Conservation (phyloP, 2,329 filamentous ascomycete genomes). For the Sarocladium kiliense region DNA sequence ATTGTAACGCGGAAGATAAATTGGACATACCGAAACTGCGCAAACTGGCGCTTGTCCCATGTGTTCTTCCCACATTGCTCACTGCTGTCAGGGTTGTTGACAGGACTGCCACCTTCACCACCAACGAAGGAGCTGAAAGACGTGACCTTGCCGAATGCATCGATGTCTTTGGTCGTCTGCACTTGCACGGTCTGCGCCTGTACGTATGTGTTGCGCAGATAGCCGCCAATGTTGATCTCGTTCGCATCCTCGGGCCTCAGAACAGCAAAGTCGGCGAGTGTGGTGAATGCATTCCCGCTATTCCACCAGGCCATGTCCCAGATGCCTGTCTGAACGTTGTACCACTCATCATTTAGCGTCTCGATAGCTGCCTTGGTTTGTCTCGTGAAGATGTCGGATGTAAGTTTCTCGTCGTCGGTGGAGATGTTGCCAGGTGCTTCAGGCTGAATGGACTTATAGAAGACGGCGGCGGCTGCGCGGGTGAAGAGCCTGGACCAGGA, state of each 20-base stretch:
- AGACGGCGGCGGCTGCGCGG: neutral
- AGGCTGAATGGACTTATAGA: conserved; percentile 1
- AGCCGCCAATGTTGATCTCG: conserved; percentile 30
- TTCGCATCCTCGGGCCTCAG: conserved; percentile 28
- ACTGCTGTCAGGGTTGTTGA: neutral
- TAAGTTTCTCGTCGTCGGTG: conserved; percentile 12
- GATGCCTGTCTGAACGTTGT: conserved; percentile 53
- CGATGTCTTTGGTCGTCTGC: conserved; percentile 32
- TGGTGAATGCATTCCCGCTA: conserved; percentile 60
- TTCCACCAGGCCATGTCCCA: conserved; percentile 72
- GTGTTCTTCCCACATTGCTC: conserved; percentile 3
- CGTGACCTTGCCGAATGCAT: conserved; percentile 27
- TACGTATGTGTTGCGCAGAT: conserved; percentile 39
- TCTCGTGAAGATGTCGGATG: conserved; percentile 23
- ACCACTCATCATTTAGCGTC: conserved; percentile 53
- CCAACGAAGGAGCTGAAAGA: conserved; percentile 32
- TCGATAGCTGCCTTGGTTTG: conserved; percentile 27
- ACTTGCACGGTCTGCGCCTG: conserved; percentile 36
- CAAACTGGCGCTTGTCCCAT: conserved; percentile 23
- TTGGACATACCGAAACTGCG: conserved; percentile 15
- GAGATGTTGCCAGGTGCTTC: conserved; percentile 9
- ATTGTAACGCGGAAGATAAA: conserved; percentile 20
- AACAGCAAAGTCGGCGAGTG: conserved; percentile 49
- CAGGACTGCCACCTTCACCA: neutral
- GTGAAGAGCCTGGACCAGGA: conserved; percentile 1